These are phyloP conservation scores for Diplosphaera chodatii DNA, from an alignment of 139 green algal genomes.

Conservation along the genomic window DNA sequence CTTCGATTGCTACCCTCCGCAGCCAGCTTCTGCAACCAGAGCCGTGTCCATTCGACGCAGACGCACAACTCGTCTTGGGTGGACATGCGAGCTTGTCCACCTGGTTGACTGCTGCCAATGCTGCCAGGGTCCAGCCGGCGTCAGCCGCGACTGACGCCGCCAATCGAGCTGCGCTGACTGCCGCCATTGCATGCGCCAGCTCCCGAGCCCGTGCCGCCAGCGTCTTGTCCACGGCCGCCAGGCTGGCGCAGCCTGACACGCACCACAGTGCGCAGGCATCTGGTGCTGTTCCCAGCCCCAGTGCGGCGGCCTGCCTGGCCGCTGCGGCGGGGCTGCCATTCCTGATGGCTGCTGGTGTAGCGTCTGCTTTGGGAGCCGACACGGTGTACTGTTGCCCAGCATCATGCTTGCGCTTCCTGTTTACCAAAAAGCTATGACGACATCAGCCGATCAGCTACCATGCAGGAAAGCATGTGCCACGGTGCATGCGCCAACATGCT, in stretches of 20 bases:
- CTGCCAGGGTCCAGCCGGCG: not conserved
- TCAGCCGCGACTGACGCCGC: not conserved
- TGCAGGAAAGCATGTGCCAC: too few species aligned
- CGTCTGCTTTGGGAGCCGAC: not conserved
- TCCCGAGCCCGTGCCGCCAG: not conserved
- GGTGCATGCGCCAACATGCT: too few species aligned
- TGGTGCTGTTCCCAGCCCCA: not conserved
- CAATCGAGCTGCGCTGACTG: not conserved
- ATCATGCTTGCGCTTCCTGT: too few species aligned
- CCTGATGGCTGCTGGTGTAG: not conserved
- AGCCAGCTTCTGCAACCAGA: too few species aligned
- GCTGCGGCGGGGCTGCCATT: too few species aligned
- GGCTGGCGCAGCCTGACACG: not conserved
- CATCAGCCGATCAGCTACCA: too few species aligned
- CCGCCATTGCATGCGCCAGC: not conserved
- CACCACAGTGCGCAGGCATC: not conserved
- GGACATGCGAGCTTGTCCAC: not conserved
- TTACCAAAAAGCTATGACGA: too few species aligned
- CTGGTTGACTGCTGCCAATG: not conserved
- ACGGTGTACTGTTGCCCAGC: not conserved
- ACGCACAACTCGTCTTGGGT: too few species aligned
- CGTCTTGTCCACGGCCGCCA: not conserved
- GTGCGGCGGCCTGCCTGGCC: not conserved
- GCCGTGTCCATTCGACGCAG: too few species aligned
- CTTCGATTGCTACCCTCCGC: too few species aligned